Evolutionary conservation across 305 asterid genomes (phyloP).

Genomic region (Fraxinus sp.): DNA sequence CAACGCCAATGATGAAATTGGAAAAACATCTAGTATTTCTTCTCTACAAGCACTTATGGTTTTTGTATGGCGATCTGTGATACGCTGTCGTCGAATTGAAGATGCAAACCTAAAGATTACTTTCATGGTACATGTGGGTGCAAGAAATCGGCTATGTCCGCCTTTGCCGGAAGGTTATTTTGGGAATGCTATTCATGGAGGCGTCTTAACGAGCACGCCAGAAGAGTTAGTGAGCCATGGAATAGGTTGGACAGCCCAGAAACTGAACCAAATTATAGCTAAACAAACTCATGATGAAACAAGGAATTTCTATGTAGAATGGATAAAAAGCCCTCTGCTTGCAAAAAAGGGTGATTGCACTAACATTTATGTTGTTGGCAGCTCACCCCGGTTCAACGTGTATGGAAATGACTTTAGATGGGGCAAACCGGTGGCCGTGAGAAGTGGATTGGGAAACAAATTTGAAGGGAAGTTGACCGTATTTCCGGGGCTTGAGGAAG

Average conservation of each 20-base stretch:
- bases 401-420: conserved; percentile 54
- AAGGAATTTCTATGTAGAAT: conserved; percentile 20
- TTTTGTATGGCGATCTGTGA: conserved; percentile 36
- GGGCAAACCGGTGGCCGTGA: conserved; percentile 53
- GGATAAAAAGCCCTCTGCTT: conserved; percentile 30
- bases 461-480: conserved; percentile 36
- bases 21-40: neutral
- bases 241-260: conserved; percentile 36
- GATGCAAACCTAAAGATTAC: neutral
- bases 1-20: conserved; percentile 34
- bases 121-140: conserved; percentile 12
- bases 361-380: conserved; percentile 16
- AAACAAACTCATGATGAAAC: conserved; percentile 26
- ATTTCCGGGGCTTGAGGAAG: conserved; percentile 33
- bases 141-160: conserved; percentile 30
- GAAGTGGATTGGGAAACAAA: conserved; percentile 41
- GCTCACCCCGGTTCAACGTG: conserved; percentile 46
- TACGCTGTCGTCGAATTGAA: conserved; percentile 17
- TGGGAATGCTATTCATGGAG: conserved; percentile 32
- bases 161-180: conserved; percentile 37
- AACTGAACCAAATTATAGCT: conserved; percentile 29
- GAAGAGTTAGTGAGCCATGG: conserved; percentile 29
- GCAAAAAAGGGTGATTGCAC: neutral
- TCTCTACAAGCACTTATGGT: too few relatives aligned
- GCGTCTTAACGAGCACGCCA: neutral